Conservation (phyloP, 2,329 filamentous ascomycete genomes). For the Aspergillus cejpii region DNA sequence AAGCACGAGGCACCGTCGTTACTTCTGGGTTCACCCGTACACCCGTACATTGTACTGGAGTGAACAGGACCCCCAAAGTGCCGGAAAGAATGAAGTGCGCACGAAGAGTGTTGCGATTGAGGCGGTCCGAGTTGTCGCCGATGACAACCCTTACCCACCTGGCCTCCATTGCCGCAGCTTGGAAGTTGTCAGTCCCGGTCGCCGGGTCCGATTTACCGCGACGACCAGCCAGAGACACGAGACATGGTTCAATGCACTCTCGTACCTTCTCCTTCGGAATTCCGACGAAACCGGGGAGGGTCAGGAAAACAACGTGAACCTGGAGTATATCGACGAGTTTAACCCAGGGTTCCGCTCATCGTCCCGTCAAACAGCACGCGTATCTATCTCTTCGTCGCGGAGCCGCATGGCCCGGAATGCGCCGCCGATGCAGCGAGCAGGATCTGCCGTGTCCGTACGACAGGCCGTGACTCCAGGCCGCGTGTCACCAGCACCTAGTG, state of each 20-base stretch:
- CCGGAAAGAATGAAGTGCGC: slow-evolving; percentile 68
- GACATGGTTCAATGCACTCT: slow-evolving; percentile 96
- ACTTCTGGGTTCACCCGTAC: slow-evolving; percentile 99
- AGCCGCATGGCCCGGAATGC: slow-evolving; percentile 64
- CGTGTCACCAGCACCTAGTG: slow-evolving; percentile 32
- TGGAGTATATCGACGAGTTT: slow-evolving; percentile 67
- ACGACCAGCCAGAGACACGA: slow-evolving; percentile 90
- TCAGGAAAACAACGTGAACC: slow-evolving; percentile 50
- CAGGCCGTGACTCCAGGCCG: slow-evolving; percentile 34
- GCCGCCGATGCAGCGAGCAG: slow-evolving; percentile 51
- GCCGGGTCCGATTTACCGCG: slow-evolving; percentile 88
- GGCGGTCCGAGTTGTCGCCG: slow-evolving; percentile 80
- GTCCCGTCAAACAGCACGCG: slow-evolving; percentile 49
- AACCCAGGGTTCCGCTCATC: slow-evolving; percentile 59
- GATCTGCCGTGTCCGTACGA: slow-evolving; percentile 35
- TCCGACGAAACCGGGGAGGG: slow-evolving; percentile 53
- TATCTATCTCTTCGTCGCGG: slow-evolving; percentile 72
- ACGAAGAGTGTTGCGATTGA: slow-evolving; percentile 92
- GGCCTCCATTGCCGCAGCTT: slow-evolving; percentile 92
- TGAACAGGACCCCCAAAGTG: slow-evolving; percentile 73
- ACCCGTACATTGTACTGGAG: slow-evolving; percentile 97
- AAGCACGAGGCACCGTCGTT: slow-evolving; percentile 80
- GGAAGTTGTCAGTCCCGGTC: slow-evolving; percentile 79
- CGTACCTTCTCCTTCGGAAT: slow-evolving; percentile 79
- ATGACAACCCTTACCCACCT: slow-evolving; percentile 92